phyloP scores from a whole-genome alignment of 495 filamentous ascomycete species.

The Daldinia loculata region DNA sequence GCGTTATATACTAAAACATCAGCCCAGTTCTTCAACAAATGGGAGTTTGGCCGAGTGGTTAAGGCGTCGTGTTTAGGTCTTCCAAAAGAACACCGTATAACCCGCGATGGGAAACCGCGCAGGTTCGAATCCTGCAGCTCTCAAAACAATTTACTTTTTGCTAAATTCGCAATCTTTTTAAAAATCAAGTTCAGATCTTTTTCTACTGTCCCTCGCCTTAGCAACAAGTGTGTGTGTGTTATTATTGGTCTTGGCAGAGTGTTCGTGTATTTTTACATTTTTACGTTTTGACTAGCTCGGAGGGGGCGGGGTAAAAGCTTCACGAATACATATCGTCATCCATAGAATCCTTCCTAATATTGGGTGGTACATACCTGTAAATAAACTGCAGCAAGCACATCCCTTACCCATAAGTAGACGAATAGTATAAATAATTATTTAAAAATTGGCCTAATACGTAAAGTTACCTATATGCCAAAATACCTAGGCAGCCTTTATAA shows the following conservation, averaged over 20 bases:
- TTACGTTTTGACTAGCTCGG: neutral
- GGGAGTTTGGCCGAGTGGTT: conserved; percentile 61
- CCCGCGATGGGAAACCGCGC: conserved; percentile 52
- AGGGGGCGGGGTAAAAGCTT: neutral
- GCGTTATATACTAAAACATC: neutral
- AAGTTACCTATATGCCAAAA: conserved; percentile 11
- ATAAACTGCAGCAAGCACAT: neutral
- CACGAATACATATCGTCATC: neutral
- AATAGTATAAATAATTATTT: conserved; percentile 13
- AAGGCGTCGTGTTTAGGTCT: conserved; percentile 62
- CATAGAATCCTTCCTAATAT: too few species aligned
- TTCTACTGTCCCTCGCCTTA: neutral
- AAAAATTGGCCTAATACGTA: conserved; percentile 3
- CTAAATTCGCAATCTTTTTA: neutral
- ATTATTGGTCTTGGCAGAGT: neutral
- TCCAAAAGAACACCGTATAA: conserved; percentile 33
- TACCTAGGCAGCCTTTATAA: conserved; percentile 1
- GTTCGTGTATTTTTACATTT: neutral
- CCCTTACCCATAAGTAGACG: neutral
- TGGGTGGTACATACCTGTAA: too few species aligned
- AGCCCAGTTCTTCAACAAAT: neutral
- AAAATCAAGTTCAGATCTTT: neutral
- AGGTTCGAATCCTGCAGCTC: conserved; percentile 57
- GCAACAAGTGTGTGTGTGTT: neutral
- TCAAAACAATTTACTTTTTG: conserved; percentile 32